phyloP scores from a whole-genome alignment of 768 basidiomycete genomes.

The Psilocybe tampanensis region DNA sequence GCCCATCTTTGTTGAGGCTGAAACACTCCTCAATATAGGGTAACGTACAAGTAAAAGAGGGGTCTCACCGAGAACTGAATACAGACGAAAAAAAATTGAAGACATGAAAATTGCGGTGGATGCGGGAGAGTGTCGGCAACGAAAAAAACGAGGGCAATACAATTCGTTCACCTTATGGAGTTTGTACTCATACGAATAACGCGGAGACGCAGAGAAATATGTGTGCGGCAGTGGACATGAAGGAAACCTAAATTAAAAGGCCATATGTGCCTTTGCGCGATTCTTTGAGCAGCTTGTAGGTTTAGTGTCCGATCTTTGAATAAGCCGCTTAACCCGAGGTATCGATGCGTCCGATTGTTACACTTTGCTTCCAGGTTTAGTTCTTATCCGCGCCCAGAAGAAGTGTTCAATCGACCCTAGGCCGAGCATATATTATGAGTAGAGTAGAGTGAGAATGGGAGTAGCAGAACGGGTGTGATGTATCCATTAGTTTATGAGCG shows the following conservation, averaged over 20 bases:
- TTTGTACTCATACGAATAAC: not conserved
- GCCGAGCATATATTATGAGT: conserved; percentile 8
- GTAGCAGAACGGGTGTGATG: not conserved
- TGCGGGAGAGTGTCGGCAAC: not conserved
- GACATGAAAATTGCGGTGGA: not conserved
- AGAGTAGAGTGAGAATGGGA: conserved; percentile 6
- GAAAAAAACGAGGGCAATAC: not conserved
- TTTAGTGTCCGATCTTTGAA: not conserved
- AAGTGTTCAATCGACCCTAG: not conserved
- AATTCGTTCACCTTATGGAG: not conserved
- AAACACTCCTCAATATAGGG: not conserved
- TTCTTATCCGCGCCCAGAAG: not conserved
- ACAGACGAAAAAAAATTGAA: not conserved
- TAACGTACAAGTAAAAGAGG: not conserved
- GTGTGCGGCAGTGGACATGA: too few species aligned
- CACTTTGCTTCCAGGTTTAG: not conserved
- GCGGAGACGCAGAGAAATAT: too few species aligned
- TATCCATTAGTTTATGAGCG: conserved; percentile 8
- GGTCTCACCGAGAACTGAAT: not conserved
- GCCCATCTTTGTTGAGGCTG: not conserved
- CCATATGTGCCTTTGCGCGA: too few species aligned
- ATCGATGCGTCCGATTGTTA: not conserved
- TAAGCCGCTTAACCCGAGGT: not conserved
- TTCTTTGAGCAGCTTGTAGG: not conserved
- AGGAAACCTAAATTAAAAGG: too few species aligned